A percentile compares a stretch with the other conserved stretches of the same genome.
phyloP scores from a whole-genome alignment of 352 stramenopile species.

The Phytophthora sojae region DNA sequence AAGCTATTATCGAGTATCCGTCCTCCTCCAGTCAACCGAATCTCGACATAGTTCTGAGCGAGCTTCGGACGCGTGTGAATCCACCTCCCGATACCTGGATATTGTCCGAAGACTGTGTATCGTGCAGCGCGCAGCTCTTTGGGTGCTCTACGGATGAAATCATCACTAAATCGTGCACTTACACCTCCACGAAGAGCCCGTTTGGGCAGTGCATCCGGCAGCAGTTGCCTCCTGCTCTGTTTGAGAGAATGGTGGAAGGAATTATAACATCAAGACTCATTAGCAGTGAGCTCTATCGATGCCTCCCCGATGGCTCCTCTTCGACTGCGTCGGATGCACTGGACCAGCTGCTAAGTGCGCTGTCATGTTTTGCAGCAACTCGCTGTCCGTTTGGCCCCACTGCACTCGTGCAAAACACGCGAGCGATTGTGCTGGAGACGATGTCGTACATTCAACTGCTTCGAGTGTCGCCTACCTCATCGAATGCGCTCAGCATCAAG shows the following conservation, averaged over 20 bases:
- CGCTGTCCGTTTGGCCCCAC: constrained; percentile 27
- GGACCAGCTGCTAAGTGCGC: background rate
- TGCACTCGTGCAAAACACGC: constrained; percentile 6
- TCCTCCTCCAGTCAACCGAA: constrained; percentile 4
- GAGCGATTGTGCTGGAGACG: constrained; percentile 23
- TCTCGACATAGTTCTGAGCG: constrained; percentile 10
- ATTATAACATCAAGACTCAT: background rate
- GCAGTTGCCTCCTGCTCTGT: constrained; percentile 6
- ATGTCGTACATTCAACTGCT: constrained; percentile 26
- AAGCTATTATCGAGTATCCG: constrained; percentile 14
- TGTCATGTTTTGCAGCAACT: constrained; percentile 23
- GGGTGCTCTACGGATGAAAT: constrained; percentile 8
- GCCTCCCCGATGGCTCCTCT: background rate
- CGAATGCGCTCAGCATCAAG: constrained; percentile 1
- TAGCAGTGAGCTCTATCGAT: constrained; percentile 12
- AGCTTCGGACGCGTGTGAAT: constrained; percentile 11
- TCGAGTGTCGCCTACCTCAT: constrained; percentile 10
- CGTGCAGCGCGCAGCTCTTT: constrained; percentile 18
- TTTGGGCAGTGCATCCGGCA: constrained; percentile 23
- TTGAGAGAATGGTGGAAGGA: background rate
- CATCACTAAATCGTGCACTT: constrained; percentile 9
- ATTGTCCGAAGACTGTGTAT: constrained; percentile 15
- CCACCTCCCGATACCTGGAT: constrained; percentile 3
- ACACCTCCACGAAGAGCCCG: constrained; percentile 2
- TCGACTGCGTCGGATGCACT: background rate